Conservation (phyloP, 805 yeast species). For the Monosporozyma yasuniensis region DNA sequence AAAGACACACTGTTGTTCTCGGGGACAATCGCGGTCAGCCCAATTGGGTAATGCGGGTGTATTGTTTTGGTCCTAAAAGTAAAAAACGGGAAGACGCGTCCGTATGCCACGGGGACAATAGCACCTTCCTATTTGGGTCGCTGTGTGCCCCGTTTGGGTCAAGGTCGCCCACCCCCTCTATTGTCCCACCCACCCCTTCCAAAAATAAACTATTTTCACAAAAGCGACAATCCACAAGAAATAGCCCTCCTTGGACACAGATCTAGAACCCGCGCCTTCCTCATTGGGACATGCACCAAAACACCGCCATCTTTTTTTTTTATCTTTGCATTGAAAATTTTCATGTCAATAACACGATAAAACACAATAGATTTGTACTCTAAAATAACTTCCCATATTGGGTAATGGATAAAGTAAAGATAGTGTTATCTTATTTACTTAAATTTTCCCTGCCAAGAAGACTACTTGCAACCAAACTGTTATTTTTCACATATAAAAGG, state of each 20-base stretch:
- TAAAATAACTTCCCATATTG: too few relatives aligned
- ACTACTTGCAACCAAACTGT: too few relatives aligned
- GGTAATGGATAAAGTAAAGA: too few relatives aligned
- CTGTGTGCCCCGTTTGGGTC: not conserved
- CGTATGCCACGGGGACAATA: not conserved
- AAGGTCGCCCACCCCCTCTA: not conserved
- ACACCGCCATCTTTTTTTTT: not conserved
- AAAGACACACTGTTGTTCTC: too few relatives aligned
- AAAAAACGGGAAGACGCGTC: not conserved
- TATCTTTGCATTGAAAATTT: not conserved
- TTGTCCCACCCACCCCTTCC: not conserved
- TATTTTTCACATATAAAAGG: too few relatives aligned
- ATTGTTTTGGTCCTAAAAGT: conserved; percentile 5
- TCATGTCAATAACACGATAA: not conserved
- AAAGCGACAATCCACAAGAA: too few relatives aligned
- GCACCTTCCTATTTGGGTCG: not conserved
- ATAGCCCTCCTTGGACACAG: not conserved
- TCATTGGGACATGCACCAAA: not conserved
- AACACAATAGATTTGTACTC: too few relatives aligned
- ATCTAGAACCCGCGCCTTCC: conserved; percentile 1
- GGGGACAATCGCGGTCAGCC: not conserved
- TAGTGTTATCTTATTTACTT: too few relatives aligned
- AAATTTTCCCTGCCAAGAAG: too few relatives aligned
- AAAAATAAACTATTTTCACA: not conserved
- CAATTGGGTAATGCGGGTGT: not conserved